These are phyloP conservation scores for Didymella lethalis DNA, from an alignment of 2,329 filamentous ascomycete genomes.

Conservation along the genomic window DNA sequence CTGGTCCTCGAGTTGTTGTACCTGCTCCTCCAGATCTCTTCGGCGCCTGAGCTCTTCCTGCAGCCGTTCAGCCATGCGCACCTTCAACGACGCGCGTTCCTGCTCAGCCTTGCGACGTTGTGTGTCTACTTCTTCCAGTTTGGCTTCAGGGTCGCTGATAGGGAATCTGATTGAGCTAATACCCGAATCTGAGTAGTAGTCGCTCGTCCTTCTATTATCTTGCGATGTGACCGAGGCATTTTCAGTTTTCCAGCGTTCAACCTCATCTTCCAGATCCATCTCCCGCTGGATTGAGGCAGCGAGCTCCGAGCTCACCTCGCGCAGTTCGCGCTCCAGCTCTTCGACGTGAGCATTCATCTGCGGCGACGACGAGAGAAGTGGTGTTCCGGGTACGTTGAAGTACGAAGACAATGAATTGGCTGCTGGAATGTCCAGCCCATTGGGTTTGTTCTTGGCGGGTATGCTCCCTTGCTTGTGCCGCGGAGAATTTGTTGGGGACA, in stretches of 20 bases:
- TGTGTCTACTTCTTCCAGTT: slow-evolving; percentile 77
- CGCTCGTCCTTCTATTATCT: slow-evolving; percentile 81
- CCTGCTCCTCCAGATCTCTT: slow-evolving; percentile 80
- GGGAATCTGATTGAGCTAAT: slow-evolving; percentile 83
- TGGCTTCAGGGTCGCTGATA: slow-evolving; percentile 65
- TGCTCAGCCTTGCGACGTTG: slow-evolving; percentile 86
- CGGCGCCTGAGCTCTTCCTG: slow-evolving; percentile 84
- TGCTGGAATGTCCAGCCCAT: slow-evolving; percentile 60
- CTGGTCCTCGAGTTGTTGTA: slow-evolving; percentile 81
- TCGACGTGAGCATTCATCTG: slow-evolving; percentile 69
- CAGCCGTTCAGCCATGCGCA: slow-evolving; percentile 84
- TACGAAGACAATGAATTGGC: slow-evolving; percentile 58
- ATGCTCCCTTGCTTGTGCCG: slow-evolving; percentile 41
- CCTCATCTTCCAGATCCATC: slow-evolving; percentile 94
- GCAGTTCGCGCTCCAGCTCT: slow-evolving; percentile 93
- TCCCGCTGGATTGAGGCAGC: slow-evolving; percentile 92
- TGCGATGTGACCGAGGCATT: slow-evolving; percentile 63
- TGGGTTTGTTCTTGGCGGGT: slow-evolving; percentile 51
- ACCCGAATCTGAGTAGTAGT: slow-evolving; percentile 98
- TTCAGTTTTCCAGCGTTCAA: slow-evolving; percentile 87
- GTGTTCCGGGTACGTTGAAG: slow-evolving; percentile 58
- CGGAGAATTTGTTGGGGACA: slow-evolving; percentile 68
- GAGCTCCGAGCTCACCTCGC: slow-evolving; percentile 90
- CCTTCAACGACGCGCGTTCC: slow-evolving; percentile 84
- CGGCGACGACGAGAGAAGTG: slow-evolving; percentile 54